Base-by-base conservation (phyloP, 371 early-diverging fungal genomes). In the Funneliformis caledonium region DNA sequence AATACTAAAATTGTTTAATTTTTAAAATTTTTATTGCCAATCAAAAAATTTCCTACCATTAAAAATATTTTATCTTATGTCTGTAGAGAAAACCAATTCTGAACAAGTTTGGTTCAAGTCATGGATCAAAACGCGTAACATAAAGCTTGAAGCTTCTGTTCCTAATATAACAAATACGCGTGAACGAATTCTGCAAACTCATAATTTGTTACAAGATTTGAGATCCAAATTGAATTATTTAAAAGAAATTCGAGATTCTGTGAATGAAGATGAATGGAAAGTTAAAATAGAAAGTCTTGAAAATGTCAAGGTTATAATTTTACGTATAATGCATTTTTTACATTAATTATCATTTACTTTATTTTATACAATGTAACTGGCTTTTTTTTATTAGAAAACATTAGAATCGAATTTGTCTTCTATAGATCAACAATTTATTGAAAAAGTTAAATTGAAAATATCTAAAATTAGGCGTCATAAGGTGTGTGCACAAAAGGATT, bases 221-320 rank as follows among this genome's bases (percentile, higher is more conserved):
- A 62, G 45, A 19, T 19, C 19, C 16, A 26, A 61, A 76, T 42
- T 64, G 19, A 43, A 76, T 37, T n/a, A 59, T 2, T 37, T 76
- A n/a, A 42, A 76, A 64, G 43, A 61, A 37, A 31, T 19, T 12
- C 19, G 31, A 11, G 62, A 62, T 2, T 19, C 47, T 14, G 73
- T 8, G n/a, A 61, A 16, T 45, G 62, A 76, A 76, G 45, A 62
- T n/a, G 76, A 76, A 60, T 76, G 76, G 76, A n/a, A 45, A 37
- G 12, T 12, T 1, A 60, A 45, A 2, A 43, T 76, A 26, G 60
- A 48, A n/a, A 12, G 42, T 19, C n/a, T 76, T 14, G 76, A 76
- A 47, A 76, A 62, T 43, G 10, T 37, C 19, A 76, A 61, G 64
- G 76, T 72, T 10, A 33, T 12, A 33, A 4, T 43, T 61, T 59